These are phyloP conservation scores for Pseudogymnoascus sp. DNA, from an alignment of 2,329 filamentous ascomycete species.

Conservation along the genomic window DNA sequence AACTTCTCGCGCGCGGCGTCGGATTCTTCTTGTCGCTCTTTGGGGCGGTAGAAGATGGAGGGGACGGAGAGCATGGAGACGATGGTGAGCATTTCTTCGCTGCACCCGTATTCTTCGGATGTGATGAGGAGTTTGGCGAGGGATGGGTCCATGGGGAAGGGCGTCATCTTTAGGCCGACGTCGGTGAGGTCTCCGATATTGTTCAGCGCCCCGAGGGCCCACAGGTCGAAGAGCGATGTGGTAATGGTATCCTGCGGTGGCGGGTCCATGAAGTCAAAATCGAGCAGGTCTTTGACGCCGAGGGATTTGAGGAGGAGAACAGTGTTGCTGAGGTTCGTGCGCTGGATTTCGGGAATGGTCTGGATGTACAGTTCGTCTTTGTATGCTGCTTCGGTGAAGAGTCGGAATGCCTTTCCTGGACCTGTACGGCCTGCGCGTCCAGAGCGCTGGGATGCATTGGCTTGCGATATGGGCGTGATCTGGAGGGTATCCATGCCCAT, in stretches of 20 bases:
- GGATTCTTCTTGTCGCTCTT: slow-evolving; percentile 92
- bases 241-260: slow-evolving; percentile 96
- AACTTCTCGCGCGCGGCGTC: slow-evolving; percentile 95
- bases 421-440: slow-evolving; percentile 91
- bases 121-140: slow-evolving; percentile 92
- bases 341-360: slow-evolving; percentile 94
- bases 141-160: slow-evolving; percentile 96
- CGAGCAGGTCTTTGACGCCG: slow-evolving; percentile 84
- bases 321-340: slow-evolving; percentile 91
- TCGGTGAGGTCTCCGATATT: slow-evolving; percentile 87
- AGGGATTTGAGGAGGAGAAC: slow-evolving; percentile 90
- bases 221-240: slow-evolving; percentile 93
- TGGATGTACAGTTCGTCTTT: slow-evolving; percentile 94
- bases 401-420: slow-evolving; percentile 86
- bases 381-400: slow-evolving; percentile 91
- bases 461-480: slow-evolving; percentile 94
- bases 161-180: slow-evolving; percentile 87
- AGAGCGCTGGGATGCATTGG: slow-evolving; percentile 87
- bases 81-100: slow-evolving; percentile 96
- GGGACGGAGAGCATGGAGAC: slow-evolving; percentile 97
- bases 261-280: slow-evolving; percentile 99
- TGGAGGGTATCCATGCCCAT: slow-evolving; percentile 99
- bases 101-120: slow-evolving; percentile 80
- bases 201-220: slow-evolving; percentile 88
- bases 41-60: slow-evolving; percentile 92